Conservation (phyloP, 306 rosid genomes). For the Psophocarpus tetragonolobus region DNA sequence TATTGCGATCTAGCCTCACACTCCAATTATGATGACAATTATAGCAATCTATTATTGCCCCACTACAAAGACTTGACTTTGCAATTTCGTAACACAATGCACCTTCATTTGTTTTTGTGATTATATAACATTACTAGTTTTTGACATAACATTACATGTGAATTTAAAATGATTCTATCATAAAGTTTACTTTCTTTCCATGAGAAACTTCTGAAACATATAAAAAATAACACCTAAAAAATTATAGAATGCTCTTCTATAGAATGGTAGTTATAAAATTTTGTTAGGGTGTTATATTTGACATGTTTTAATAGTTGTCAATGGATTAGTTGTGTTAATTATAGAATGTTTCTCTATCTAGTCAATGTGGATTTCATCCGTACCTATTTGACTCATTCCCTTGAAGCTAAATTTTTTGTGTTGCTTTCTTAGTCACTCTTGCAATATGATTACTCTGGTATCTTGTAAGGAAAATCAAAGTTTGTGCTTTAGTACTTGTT, state of each 20-base stretch:
- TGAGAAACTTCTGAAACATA: too few species aligned
- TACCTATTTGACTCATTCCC: conserved; percentile 93
- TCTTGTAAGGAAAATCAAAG: conserved; percentile 37
- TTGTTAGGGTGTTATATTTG: neutral
- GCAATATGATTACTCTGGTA: neutral
- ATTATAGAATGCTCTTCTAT: too few species aligned
- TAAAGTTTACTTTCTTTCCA: too few species aligned
- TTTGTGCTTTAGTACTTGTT: too few species aligned
- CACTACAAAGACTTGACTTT: neutral
- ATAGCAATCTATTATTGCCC: conserved; percentile 24
- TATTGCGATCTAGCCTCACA: conserved; percentile 27
- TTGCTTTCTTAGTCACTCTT: conserved; percentile 22
- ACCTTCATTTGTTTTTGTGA: neutral
- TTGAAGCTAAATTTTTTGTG: conserved; percentile 68
- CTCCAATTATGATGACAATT: conserved; percentile 44
- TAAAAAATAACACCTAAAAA: too few species aligned
- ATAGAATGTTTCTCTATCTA: conserved; percentile 67
- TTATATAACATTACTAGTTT: neutral
- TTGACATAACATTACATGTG: neutral
- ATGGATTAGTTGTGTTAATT: rapidly evolving
- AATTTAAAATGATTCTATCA: too few species aligned
- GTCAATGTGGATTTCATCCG: conserved; percentile 63
- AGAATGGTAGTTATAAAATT: too few species aligned
- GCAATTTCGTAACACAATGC: neutral
- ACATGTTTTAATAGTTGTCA: too few species aligned